phyloP scores from a whole-genome alignment of 2,329 filamentous ascomycete genomes.

The Didymellaceae sp. region DNA sequence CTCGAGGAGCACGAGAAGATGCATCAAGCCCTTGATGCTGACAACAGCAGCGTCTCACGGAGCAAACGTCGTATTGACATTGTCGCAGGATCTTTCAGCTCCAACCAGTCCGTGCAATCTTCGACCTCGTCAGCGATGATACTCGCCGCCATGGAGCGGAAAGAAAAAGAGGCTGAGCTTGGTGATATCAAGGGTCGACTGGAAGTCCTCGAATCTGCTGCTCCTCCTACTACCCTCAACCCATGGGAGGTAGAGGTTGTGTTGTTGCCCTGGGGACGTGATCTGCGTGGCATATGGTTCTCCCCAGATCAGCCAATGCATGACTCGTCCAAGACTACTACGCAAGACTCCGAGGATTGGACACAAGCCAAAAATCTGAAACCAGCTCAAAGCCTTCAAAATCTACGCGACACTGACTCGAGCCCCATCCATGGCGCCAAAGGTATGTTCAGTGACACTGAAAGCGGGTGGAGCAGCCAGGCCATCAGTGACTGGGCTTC shows the following conservation, averaged over 20 bases:
- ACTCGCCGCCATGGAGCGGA: slow-evolving; percentile 44
- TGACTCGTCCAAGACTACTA: slow-evolving; percentile 41
- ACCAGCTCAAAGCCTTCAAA: slow-evolving; percentile 9
- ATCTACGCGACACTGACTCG: slow-evolving; percentile 33
- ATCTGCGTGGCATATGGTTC: slow-evolving; percentile 62
- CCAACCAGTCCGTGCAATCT: slow-evolving; percentile 47
- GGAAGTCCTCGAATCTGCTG: slow-evolving; percentile 62
- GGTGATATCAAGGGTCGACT: slow-evolving; percentile 57
- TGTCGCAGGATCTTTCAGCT: slow-evolving; percentile 50
- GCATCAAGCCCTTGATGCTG: slow-evolving; percentile 40
- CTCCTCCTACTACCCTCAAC: slow-evolving; percentile 65
- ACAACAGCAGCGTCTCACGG: slow-evolving; percentile 35
- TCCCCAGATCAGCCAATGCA: slow-evolving; percentile 51
- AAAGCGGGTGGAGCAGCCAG: slow-evolving; percentile 57
- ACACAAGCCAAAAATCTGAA: slow-evolving; percentile 45
- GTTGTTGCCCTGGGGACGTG: slow-evolving; percentile 70
- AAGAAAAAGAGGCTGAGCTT: slow-evolving; percentile 53
- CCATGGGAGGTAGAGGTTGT: slow-evolving; percentile 81
- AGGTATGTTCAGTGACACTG: slow-evolving; percentile 36
- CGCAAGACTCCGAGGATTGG: slow-evolving; percentile 57
- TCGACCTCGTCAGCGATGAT: slow-evolving; percentile 48
- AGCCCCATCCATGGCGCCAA: slow-evolving; percentile 26
- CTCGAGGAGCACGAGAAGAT: slow-evolving; percentile 50
- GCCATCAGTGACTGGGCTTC: slow-evolving; percentile 59
- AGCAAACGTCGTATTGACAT: slow-evolving; percentile 40